phyloP scores from a whole-genome alignment of 1,139 yeast species.

The Zygoascus meyerae region DNA sequence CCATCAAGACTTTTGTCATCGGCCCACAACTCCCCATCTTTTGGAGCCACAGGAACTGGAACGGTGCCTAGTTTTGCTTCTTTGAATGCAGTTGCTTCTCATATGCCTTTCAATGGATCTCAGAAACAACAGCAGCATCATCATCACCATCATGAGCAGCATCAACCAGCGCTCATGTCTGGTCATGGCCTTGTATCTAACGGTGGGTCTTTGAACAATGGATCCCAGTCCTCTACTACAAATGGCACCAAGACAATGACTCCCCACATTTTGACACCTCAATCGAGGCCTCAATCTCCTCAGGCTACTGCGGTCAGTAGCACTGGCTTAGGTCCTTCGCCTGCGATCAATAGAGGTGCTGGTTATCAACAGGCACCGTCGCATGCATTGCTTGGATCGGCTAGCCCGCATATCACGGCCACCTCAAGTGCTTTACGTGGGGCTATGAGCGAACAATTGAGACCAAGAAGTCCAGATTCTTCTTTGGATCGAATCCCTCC shows the following conservation, averaged over 20 bases:
- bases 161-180: constrained; percentile 12
- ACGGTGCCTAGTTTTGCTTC: constrained; percentile 11
- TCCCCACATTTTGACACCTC: constrained; percentile 27
- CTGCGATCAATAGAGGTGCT: background rate
- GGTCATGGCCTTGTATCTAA: constrained; percentile 11
- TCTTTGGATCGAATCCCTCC: constrained; percentile 32
- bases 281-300: constrained; percentile 27
- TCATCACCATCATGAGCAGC: constrained; percentile 3
- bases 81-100: constrained; percentile 9
- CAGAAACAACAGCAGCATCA: constrained; percentile 1
- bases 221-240: constrained; percentile 1
- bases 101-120: background rate
- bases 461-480: constrained; percentile 31
- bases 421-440: constrained; percentile 13
- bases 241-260: constrained; percentile 13
- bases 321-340: background rate
- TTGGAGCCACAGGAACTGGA: constrained; percentile 8
- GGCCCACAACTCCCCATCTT: constrained; percentile 6
- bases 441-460: constrained; percentile 32
- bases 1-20: constrained; percentile 3
- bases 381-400: background rate
- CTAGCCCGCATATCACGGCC: constrained; percentile 5
- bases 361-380: background rate
- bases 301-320: constrained; percentile 4
- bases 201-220: constrained; percentile 9